Conservation (phyloP, 495 filamentous ascomycete species). For the Rhypophila decipiens region DNA sequence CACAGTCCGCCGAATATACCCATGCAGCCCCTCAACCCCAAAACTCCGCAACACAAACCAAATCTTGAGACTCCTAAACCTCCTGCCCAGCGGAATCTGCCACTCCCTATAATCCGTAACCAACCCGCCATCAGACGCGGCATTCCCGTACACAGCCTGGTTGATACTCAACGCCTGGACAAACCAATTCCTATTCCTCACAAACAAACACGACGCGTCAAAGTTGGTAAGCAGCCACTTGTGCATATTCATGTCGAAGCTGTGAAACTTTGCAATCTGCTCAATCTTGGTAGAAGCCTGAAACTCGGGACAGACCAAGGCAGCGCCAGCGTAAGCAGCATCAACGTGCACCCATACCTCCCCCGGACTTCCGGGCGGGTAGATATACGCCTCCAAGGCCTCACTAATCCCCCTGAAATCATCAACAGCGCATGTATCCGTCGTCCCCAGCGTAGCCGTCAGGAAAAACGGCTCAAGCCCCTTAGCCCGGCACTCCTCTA, state of each 20-base stretch:
- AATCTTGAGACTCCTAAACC: constrained; percentile 90
- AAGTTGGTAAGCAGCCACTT: constrained; percentile 97
- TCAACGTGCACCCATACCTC: constrained; percentile 88
- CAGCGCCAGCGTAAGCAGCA: constrained; percentile 86
- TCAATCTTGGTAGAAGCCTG: constrained; percentile 44
- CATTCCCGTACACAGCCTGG: constrained; percentile 70
- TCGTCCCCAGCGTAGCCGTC: constrained; percentile 81
- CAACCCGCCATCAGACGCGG: constrained; percentile 70
- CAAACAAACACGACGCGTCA: constrained; percentile 78
- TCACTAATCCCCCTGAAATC: constrained; percentile 64
- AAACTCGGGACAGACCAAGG: constrained; percentile 75
- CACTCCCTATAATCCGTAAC: constrained; percentile 98
- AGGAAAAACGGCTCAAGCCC: constrained; percentile 81
- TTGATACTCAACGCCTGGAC: constrained; percentile 75
- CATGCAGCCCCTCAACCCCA: constrained; percentile 71
- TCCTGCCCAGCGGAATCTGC: constrained; percentile 89
- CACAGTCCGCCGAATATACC: constrained; percentile 62
- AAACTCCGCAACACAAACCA: constrained; percentile 95
- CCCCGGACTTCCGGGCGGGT: constrained; percentile 17
- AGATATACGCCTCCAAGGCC: constrained; percentile 53
- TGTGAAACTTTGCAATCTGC: constrained; percentile 64
- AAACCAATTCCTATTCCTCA: constrained; percentile 67
- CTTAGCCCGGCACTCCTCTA: constrained; percentile 55
- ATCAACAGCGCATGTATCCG: constrained; percentile 82
- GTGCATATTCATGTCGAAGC: constrained; percentile 94